These are phyloP conservation scores for Aspergillus avenaceus DNA, from an alignment of 495 filamentous ascomycete species.

Conservation along the genomic window DNA sequence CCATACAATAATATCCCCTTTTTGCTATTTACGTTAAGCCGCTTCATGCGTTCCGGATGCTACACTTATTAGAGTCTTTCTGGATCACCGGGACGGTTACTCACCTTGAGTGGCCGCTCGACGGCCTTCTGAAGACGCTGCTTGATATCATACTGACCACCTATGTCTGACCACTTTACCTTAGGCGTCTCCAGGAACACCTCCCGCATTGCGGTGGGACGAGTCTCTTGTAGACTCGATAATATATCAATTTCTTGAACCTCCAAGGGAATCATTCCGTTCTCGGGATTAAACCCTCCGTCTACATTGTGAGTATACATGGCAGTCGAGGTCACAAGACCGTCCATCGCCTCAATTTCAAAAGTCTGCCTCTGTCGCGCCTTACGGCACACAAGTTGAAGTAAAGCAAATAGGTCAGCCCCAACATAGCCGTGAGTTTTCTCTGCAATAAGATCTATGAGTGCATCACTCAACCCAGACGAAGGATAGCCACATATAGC, in stretches of 20 bases:
- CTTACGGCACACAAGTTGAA: slow-evolving; percentile 44
- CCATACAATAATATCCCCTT: slow-evolving; percentile 91
- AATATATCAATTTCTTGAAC: slow-evolving; percentile 49
- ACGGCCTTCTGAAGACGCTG: slow-evolving; percentile 59
- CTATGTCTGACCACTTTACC: slow-evolving; percentile 85
- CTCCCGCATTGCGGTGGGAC: slow-evolving; percentile 86
- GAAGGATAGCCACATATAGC: slow-evolving; percentile 35
- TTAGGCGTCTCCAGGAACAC: slow-evolving; percentile 84
- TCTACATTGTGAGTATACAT: background rate
- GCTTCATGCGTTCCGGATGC: slow-evolving; percentile 55
- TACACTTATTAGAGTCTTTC: slow-evolving; percentile 19
- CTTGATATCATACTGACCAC: slow-evolving; percentile 81
- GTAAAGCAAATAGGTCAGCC: slow-evolving; percentile 52
- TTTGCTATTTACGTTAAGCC: slow-evolving; percentile 60
- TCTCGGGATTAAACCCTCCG: slow-evolving; percentile 6
- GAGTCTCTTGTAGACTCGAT: slow-evolving; percentile 51
- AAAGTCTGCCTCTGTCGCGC: slow-evolving; percentile 31
- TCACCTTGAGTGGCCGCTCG: slow-evolving; percentile 63
- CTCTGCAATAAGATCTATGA: slow-evolving; percentile 47
- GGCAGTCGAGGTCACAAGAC: background rate
- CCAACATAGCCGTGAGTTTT: slow-evolving; percentile 69
- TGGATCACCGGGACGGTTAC: background rate
- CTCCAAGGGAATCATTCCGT: slow-evolving; percentile 15
- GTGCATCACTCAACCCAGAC: slow-evolving; percentile 23
- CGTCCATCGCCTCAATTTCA: slow-evolving; percentile 1